Percentiles rank a stretch among this genome's conserved stretches.
Conservation (phyloP, 2,329 filamentous ascomycete species). For the Hymenoscyphus occultus region DNA sequence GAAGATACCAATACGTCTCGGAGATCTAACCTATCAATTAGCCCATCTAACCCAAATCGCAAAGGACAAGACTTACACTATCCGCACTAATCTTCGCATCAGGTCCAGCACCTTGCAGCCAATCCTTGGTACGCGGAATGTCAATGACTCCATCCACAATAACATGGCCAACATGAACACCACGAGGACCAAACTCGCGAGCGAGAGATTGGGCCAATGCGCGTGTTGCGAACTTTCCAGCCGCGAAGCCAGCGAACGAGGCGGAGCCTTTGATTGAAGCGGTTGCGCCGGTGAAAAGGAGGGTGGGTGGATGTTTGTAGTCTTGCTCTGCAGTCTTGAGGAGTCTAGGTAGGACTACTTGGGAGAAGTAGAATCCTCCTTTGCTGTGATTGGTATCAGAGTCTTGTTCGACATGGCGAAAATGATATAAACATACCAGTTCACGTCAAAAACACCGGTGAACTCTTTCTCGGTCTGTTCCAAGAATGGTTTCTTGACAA, state of each 20-base stretch:
- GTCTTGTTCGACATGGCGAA: constrained; percentile 2
- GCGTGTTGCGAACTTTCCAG: constrained; percentile 76
- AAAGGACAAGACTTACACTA: constrained; percentile 52
- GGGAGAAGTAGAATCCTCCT: constrained; percentile 72
- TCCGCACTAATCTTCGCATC: constrained; percentile 70
- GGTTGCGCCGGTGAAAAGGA: constrained; percentile 86
- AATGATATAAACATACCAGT: constrained; percentile 44
- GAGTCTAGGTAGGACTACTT: constrained; percentile 67
- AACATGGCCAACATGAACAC: constrained; percentile 78
- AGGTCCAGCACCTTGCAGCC: constrained; percentile 43
- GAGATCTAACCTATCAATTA: constrained; percentile 61
- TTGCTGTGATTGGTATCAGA: constrained; percentile 19
- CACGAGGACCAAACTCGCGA: constrained; percentile 79
- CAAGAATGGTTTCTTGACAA: constrained; percentile 55
- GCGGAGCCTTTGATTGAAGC: constrained; percentile 73
- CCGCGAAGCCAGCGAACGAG: constrained; percentile 67
- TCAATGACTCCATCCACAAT: constrained; percentile 86
- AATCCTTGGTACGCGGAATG: constrained; percentile 65
- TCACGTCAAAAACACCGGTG: constrained; percentile 44
- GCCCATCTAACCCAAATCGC: neutral
- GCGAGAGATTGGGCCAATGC: constrained; percentile 73
- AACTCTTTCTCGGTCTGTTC: constrained; percentile 53
- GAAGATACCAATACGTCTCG: constrained; percentile 73
- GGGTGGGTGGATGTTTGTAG: constrained; percentile 64
- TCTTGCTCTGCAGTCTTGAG: constrained; percentile 52